Percentiles rank a stretch among this genome's conserved stretches.
Conservation (phyloP, 768 basidiomycete genomes). For the Boletus patriciae region DNA sequence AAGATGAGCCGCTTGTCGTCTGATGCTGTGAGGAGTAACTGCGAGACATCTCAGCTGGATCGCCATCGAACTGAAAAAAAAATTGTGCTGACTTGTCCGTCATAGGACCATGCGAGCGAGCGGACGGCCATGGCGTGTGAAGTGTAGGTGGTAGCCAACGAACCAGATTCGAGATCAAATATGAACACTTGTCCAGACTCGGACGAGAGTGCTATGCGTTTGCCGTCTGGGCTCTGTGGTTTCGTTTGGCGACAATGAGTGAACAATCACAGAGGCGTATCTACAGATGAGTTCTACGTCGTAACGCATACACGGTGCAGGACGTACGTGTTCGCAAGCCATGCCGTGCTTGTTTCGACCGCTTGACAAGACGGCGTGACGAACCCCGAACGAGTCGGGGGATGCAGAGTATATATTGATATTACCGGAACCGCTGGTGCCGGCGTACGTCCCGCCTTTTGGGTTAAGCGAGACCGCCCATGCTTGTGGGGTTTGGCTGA, state of each 20-base stretch:
- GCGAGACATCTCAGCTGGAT: background rate
- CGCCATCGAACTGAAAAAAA: background rate
- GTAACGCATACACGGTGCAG: background rate
- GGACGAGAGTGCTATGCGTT: slow-evolving; percentile 74
- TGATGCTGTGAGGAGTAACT: slow-evolving; percentile 88
- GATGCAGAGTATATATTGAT: slow-evolving; percentile 72
- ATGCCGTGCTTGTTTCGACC: slow-evolving; percentile 79
- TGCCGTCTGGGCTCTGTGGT: slow-evolving; percentile 83
- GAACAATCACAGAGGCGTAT: background rate
- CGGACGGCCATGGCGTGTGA: slow-evolving; percentile 92
- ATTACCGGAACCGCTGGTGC: slow-evolving; percentile 70
- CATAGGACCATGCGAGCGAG: slow-evolving; percentile 84
- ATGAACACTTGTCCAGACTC: slow-evolving; percentile 89
- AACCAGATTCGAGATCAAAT: slow-evolving; percentile 71
- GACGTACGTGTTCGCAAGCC: slow-evolving; percentile 65
- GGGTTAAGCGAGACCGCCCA: slow-evolving; percentile 88
- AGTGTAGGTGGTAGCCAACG: slow-evolving; percentile 68
- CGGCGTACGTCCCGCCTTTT: slow-evolving; percentile 67
- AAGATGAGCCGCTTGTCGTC: slow-evolving; percentile 91
- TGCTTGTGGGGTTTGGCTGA: slow-evolving; percentile 42
- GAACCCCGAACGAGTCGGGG: slow-evolving; percentile 63
- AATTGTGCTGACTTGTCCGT: slow-evolving; percentile 66
- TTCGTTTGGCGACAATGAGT: slow-evolving; percentile 1
- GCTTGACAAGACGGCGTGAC: slow-evolving; percentile 56
- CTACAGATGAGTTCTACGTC: background rate